A percentile compares a stretch with the other conserved stretches of the same genome.
These are phyloP conservation scores for Gillenia trifoliata DNA, from an alignment of 306 rosid genomes.

Conservation along the genomic window DNA sequence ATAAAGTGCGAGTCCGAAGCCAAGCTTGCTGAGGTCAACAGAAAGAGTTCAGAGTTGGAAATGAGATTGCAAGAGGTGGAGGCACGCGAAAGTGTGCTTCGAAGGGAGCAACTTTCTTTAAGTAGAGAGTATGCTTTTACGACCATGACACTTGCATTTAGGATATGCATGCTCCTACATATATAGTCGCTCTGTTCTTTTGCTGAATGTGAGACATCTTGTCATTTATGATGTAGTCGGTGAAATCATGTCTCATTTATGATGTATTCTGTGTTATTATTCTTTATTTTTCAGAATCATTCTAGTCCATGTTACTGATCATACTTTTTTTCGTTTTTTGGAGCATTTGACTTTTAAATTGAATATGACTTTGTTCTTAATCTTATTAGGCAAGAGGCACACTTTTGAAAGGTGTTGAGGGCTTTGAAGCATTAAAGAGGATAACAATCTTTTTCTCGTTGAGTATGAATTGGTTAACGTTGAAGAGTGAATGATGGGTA, in stretches of 20 bases:
- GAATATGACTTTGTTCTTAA: slow-evolving; percentile 2
- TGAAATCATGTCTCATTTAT: no score
- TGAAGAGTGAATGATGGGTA: no score
- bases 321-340: neutral
- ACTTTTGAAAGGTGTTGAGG: no score
- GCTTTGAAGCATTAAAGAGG: no score
- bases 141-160: neutral
- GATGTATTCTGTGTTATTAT: neutral
- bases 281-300: neutral
- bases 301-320: neutral
- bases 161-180: neutral
- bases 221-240: neutral
- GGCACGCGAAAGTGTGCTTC: slow-evolving; percentile 61
- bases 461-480: no score
- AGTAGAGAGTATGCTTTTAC: slow-evolving; percentile 54
- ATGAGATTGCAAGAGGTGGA: slow-evolving; percentile 73
- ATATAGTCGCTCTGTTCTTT: neutral
- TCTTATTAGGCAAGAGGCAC: slow-evolving; percentile 65
- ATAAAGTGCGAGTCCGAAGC: slow-evolving; percentile 52
- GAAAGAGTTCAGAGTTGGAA: slow-evolving; percentile 65
- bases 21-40: slow-evolving; percentile 66
- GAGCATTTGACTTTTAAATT: slow-evolving; percentile 2
- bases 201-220: neutral
- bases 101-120: slow-evolving; percentile 59
- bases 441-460: no score